Base-by-base conservation (phyloP, 2,329 filamentous ascomycete species). In the Diaporthe sp. region DNA sequence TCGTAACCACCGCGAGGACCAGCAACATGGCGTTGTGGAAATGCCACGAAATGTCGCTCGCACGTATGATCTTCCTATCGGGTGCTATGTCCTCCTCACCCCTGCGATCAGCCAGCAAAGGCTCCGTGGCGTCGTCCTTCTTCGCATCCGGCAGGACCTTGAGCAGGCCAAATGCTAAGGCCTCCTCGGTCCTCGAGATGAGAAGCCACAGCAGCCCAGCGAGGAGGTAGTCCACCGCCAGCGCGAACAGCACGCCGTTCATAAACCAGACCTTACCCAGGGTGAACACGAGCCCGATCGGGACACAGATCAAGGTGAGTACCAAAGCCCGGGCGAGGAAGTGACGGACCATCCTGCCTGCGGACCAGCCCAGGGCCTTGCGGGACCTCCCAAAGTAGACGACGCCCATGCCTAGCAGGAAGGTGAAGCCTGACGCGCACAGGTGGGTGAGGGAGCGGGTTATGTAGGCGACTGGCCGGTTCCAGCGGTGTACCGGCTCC, bases 191-290 rank as follows among this genome's bases (percentile, higher is more conserved):
- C 34, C 76, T 78, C 25, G 80, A 75, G 4, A 87, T 75, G 7
- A 73, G 78, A 4, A 88, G 77, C 85, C 86, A 88, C 28, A 87
- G 71, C 55, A 85, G 42, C 0, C 87, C 86, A 0, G 82, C 84
- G 6, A 88, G 74, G n/a, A 88, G 77, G 58, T 88, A 88, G 75
- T 88, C 84, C 2, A 87, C 82, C 0, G 84, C 87, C 61, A 88
- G 78, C 0, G 86, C 81, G n/a, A 87, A 86, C 65, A 88, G 74
- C 4, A 88, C 82, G 37, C 83, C 79, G 77, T 87, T 88, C 74
- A 86, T 72, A 42, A 88, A 83, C 85, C 85, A 87, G 0, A 84
- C 34, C 67, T 79, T 76, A 5, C 86, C 86, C 0, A 57, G 75
- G 0, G 84, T 81, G 1, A 85, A 34, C 3, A 79, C 12, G 9